A percentile compares a stretch with the other conserved stretches of the same genome.
Conservation (phyloP, 192 early-diverging fungal genomes). For the Helicostylum pulchrum region DNA sequence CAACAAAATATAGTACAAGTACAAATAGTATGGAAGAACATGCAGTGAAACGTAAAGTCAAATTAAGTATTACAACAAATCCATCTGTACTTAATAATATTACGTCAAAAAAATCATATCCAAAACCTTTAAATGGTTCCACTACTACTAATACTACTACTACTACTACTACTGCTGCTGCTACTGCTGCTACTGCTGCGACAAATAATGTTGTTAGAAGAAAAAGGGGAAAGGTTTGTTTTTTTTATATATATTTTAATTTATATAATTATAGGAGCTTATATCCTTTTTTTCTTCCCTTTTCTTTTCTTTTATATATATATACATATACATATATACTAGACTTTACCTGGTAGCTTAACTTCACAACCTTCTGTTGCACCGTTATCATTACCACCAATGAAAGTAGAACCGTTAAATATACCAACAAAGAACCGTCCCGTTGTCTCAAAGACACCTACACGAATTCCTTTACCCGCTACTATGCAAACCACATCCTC, state of each 20-base stretch:
- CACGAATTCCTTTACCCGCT: constrained; percentile 14
- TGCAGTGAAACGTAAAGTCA: constrained; percentile 11
- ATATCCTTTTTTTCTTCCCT: background rate
- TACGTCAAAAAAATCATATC: constrained; percentile 1
- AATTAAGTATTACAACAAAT: constrained; percentile 6
- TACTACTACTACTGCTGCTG: no score
- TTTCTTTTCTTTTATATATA: background rate
- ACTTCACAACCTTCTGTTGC: constrained; percentile 5
- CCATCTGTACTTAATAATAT: background rate
- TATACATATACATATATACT: background rate
- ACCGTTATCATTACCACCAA: constrained; percentile 11
- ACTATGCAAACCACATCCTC: background rate
- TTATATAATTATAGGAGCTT: background rate
- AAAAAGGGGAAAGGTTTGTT: constrained; percentile 16
- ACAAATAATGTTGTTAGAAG: constrained; percentile 2
- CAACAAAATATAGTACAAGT: background rate
- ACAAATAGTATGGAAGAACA: background rate
- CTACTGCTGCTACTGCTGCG: no score
- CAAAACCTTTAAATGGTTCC: background rate
- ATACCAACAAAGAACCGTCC: constrained; percentile 1
- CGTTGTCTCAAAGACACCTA: constrained; percentile 5
- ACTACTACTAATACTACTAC: no score
- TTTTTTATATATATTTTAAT: background rate
- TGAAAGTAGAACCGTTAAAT: constrained; percentile 20
- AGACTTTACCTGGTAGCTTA: constrained; percentile 19